These are phyloP conservation scores for Wickerhamiella vanderwaltii DNA, from an alignment of 805 yeast species.

Conservation along the genomic window DNA sequence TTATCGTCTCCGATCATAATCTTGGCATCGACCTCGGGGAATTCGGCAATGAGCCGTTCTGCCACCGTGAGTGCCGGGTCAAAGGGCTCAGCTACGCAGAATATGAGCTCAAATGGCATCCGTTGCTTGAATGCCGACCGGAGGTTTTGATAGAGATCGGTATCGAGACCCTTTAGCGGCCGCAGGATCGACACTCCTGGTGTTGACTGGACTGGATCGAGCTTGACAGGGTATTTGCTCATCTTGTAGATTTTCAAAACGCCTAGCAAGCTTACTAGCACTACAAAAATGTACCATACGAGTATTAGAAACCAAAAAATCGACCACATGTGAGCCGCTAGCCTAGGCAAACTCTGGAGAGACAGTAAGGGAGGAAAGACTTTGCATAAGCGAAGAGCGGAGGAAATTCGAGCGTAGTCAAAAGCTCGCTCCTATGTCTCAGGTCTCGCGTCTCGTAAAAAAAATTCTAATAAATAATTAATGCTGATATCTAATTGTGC, in stretches of 20 bases:
- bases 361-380: too few species aligned
- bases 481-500: background rate
- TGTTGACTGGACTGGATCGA: constrained; percentile 15
- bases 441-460: too few species aligned
- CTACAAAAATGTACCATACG: constrained; percentile 9
- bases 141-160: constrained; percentile 57
- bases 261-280: background rate
- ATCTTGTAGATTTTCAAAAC: constrained; percentile 6
- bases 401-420: too few species aligned
- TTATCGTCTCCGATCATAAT: constrained; percentile 39
- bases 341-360: too few species aligned
- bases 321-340: too few species aligned
- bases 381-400: too few species aligned
- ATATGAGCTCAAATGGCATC: constrained; percentile 63
- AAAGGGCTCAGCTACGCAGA: constrained; percentile 52
- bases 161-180: constrained; percentile 76
- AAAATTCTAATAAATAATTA: background rate
- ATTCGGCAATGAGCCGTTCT: constrained; percentile 35
- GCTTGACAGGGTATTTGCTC: background rate
- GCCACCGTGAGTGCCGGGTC: constrained; percentile 61
- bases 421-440: too few species aligned
- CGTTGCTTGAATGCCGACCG: constrained; percentile 55
- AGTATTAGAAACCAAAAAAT: constrained; percentile 5
- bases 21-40: constrained; percentile 46
- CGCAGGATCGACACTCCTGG: constrained; percentile 67